Conservation (phyloP, 2,329 filamentous ascomycete genomes). For the Fonsecaea nubica region DNA sequence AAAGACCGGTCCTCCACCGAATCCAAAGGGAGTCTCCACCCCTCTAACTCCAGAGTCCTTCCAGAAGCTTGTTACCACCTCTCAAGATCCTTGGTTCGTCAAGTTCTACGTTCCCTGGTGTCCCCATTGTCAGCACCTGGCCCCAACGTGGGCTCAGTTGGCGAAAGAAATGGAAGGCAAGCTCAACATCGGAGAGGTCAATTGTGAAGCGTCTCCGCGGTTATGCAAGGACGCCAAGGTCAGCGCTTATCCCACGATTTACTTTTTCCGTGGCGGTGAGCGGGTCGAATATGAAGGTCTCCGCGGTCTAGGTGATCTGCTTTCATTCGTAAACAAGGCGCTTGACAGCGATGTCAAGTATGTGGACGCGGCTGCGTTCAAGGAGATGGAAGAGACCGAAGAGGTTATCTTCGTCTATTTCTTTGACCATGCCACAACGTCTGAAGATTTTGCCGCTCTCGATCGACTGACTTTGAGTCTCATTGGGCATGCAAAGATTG, state of each 20-base stretch:
- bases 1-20: slow-evolving; percentile 63
- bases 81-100: slow-evolving; percentile 94
- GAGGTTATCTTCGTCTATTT: slow-evolving; percentile 98
- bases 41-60: slow-evolving; percentile 83
- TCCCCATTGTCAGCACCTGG: slow-evolving; percentile 90
- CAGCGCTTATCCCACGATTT: slow-evolving; percentile 81
- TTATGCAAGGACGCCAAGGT: slow-evolving; percentile 92
- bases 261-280: slow-evolving; percentile 92
- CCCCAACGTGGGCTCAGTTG: slow-evolving; percentile 86
- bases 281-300: slow-evolving; percentile 92
- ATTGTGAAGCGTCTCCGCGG: slow-evolving; percentile 83
- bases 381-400: slow-evolving; percentile 85
- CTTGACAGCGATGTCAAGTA: slow-evolving; percentile 80
- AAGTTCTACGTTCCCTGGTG: slow-evolving; percentile 99
- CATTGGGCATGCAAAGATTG: slow-evolving; percentile 88
- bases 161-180: slow-evolving; percentile 88
- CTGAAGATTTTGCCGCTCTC: slow-evolving; percentile 87
- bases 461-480: slow-evolving; percentile 85
- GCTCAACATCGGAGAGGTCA: slow-evolving; percentile 93
- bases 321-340: slow-evolving; percentile 85
- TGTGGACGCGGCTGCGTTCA: slow-evolving; percentile 77
- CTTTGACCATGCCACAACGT: slow-evolving; percentile 93
- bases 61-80: slow-evolving; percentile 81
- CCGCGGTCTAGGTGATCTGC: slow-evolving; percentile 86
- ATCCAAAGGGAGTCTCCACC: slow-evolving; percentile 76